Percentiles rank a stretch among this genome's conserved stretches.
phyloP scores from a whole-genome alignment of 177 flowering plant species.

The Vitis hybrid region DNA sequence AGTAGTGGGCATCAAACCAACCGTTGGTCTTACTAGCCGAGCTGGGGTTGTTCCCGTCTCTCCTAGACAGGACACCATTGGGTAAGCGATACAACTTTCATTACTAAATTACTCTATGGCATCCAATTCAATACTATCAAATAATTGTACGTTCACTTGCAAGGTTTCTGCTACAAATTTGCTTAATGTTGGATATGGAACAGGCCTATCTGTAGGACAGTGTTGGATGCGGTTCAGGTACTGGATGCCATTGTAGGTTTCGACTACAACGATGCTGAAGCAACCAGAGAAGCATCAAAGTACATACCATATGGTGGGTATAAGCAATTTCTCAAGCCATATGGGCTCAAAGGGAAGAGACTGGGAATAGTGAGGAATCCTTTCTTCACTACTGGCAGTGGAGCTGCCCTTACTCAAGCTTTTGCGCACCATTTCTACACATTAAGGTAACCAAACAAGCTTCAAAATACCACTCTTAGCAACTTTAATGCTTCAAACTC shows the following conservation, averaged over 20 bases:
- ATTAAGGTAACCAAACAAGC: conserved; percentile 26
- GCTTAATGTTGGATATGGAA: not conserved
- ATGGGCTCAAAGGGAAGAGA: conserved; percentile 55
- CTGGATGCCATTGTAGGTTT: conserved; percentile 53
- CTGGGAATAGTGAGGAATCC: conserved; percentile 41
- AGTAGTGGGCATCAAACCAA: conserved; percentile 33
- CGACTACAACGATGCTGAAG: conserved; percentile 37
- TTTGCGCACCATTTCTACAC: conserved; percentile 34
- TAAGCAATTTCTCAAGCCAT: conserved; percentile 35
- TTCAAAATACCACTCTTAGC: too few relatives aligned
- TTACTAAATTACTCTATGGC: too few relatives aligned
- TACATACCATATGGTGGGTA: conserved; percentile 57
- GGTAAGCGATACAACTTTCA: conserved; percentile 9
- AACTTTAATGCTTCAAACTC: not conserved
- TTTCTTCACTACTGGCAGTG: conserved; percentile 11
- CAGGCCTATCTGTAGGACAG: conserved; percentile 61
- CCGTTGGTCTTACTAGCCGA: conserved; percentile 36
- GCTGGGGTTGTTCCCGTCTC: conserved; percentile 30
- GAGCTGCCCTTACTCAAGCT: conserved; percentile 6
- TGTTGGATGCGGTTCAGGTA: conserved; percentile 54
- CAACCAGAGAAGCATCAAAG: conserved; percentile 36
- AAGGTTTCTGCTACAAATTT: too few relatives aligned
- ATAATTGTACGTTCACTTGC: too few relatives aligned
- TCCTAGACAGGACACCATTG: conserved; percentile 31
- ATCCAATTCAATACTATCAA: too few relatives aligned